Conservation (phyloP, 495 filamentous ascomycete genomes). For the Daldinia childiae region DNA sequence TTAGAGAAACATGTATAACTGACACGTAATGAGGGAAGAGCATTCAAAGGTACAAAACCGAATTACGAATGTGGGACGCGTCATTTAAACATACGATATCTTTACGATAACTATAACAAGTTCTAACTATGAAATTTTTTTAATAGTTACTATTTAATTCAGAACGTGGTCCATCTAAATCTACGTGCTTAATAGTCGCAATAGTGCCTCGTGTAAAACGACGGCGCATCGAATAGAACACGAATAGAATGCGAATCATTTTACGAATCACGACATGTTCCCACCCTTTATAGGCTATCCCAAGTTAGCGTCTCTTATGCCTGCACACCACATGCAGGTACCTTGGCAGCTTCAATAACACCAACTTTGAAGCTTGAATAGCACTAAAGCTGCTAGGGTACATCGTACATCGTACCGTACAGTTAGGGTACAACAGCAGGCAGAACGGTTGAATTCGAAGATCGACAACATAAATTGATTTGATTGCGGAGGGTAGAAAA, state of each 20-base stretch:
- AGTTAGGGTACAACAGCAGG: not conserved
- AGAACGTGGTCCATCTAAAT: not conserved
- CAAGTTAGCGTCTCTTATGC: not conserved
- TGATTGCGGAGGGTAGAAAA: conserved; percentile 6
- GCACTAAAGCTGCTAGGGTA: not conserved
- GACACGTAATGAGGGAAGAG: no score
- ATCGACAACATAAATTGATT: conserved; percentile 26
- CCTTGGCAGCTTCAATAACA: not conserved
- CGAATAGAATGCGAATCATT: conserved; percentile 1
- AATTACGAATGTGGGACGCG: conserved; percentile 20
- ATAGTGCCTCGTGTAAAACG: conserved; percentile 18
- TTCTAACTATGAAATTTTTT: not conserved
- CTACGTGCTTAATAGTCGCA: not conserved
- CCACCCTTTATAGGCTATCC: not conserved
- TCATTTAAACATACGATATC: conserved; percentile 19
- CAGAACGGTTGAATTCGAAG: conserved; percentile 35
- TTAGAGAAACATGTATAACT: no score
- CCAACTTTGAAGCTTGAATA: not conserved
- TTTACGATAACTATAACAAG: not conserved
- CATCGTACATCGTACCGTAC: no score
- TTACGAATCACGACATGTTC: not conserved
- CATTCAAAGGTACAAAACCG: not conserved
- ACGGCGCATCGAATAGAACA: conserved; percentile 16
- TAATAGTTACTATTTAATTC: not conserved
- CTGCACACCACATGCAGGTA: not conserved